Evolutionary conservation across 2,329 filamentous ascomycete genomes (phyloP), one percentile per base, ranked within the genome.

Genomic region (Zymoseptoria crescenta): DNA sequence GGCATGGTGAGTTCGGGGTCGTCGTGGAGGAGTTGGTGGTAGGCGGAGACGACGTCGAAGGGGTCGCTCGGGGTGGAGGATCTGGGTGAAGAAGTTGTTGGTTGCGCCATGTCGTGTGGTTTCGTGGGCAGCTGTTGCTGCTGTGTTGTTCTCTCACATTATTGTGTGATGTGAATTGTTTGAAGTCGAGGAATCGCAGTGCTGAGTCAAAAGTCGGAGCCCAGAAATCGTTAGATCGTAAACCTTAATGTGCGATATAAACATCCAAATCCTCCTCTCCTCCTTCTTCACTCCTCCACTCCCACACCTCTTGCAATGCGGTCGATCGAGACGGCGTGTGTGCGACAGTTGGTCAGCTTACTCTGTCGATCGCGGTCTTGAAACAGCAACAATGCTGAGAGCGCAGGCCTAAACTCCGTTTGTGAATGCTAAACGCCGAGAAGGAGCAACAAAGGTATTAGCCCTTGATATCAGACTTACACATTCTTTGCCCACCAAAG

Each of bases 1-100:
- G 94, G 92, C 84, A 96, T 96, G 41, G 93, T 96, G 56, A 97
- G 82, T 62, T 96, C 89, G 9, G 88, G 82, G 73, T 97, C 91
- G 55, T 83, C 80, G 59, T 71, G 71, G 61, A 89, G 81, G 54
- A 88, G 81, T 54, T 79, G 76, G 68, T 83, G 80, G 77, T 89
- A 89, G 52, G 84, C 83, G 58, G 80, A 75, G 66, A 88, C 85
- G 62, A 89, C 85, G 73, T 80, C 76, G 59, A 64, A 66, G 52
- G 57, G 7, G 8, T 29, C 19, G 29, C 8, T 4, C 4, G 13
- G 20, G 4, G 51, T 1, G 9, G 20, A 27, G 24, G 24, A 3
- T 2, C 2, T 9, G n/a, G 21, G 16, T 4, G 48, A 9, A 2
- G 7, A 4, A 16, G 19, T 10, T 6, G 24, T 19, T 27, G 51